A percentile compares a stretch with the other conserved stretches of the same genome.
Conservation (phyloP, 805 yeast genomes). For the Dipodascus albidus region DNA sequence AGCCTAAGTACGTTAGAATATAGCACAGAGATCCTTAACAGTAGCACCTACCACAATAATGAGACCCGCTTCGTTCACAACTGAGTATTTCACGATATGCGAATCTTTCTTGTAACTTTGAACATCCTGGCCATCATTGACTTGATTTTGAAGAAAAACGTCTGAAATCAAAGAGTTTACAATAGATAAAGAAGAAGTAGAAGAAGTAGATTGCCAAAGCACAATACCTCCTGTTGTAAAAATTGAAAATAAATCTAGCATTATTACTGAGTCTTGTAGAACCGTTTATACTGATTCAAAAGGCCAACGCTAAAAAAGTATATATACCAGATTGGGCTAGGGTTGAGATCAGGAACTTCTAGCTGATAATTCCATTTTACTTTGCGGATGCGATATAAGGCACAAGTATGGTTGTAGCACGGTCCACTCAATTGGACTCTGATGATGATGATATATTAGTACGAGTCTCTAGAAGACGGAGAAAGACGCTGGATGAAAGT, state of each 20-base stretch:
- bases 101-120: slow-evolving; percentile 22
- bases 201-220: slow-evolving; percentile 35
- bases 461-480: not conserved
- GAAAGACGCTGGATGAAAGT: not conserved
- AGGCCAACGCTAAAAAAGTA: too few species aligned
- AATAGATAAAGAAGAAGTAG: slow-evolving; percentile 29
- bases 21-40: not conserved
- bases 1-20: slow-evolving; percentile 7
- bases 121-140: slow-evolving; percentile 17
- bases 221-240: slow-evolving; percentile 45
- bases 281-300: too few species aligned
- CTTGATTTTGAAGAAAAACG: slow-evolving; percentile 31
- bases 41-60: slow-evolving; percentile 22
- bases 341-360: not conserved
- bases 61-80: slow-evolving; percentile 33
- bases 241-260: slow-evolving; percentile 40
- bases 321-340: too few species aligned
- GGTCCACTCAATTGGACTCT: not conserved
- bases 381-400: too few species aligned
- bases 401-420: not conserved
- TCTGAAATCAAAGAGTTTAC: slow-evolving; percentile 39
- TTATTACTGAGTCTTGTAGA: too few species aligned
- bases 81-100: slow-evolving; percentile 35
- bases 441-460: not conserved
- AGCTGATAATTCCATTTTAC: too few species aligned